These are phyloP conservation scores for Coemansia umbellata DNA, from an alignment of 192 early-diverging fungal genomes.

Conservation along the genomic window DNA sequence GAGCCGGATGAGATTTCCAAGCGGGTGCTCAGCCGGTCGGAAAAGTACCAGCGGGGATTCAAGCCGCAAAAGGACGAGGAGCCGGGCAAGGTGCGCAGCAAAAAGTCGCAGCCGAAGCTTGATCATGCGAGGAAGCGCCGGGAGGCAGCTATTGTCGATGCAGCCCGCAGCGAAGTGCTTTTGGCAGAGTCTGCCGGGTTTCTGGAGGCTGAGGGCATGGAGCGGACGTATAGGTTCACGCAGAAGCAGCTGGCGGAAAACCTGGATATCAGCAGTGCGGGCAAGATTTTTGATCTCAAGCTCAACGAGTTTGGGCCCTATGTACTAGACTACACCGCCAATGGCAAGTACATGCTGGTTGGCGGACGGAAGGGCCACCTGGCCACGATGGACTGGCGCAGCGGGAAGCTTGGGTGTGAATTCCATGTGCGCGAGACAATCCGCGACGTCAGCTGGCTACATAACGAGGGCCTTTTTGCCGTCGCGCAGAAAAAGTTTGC, in stretches of 20 bases:
- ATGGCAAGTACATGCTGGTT: constrained; percentile 71
- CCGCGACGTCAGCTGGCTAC: constrained; percentile 91
- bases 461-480: constrained; percentile 91
- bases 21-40: constrained; percentile 7
- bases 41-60: constrained; percentile 39
- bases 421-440: constrained; percentile 85
- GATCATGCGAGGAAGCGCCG: constrained; percentile 58
- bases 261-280: constrained; percentile 68
- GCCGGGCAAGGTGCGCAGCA: constrained; percentile 50
- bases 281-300: constrained; percentile 79
- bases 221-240: constrained; percentile 82
- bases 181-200: constrained; percentile 73
- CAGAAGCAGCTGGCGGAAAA: constrained; percentile 64
- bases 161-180: constrained; percentile 76
- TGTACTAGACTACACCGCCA: constrained; percentile 82
- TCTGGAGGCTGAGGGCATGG: constrained; percentile 85
- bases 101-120: constrained; percentile 66
- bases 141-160: constrained; percentile 65
- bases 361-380: constrained; percentile 84
- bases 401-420: constrained; percentile 71
- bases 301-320: constrained; percentile 84
- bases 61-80: background rate
- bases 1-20: constrained; percentile 5
- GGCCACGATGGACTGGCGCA: constrained; percentile 88
- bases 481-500: constrained; percentile 94